Conservation (phyloP, 192 early-diverging fungal species). For the Coemansia sp. region DNA sequence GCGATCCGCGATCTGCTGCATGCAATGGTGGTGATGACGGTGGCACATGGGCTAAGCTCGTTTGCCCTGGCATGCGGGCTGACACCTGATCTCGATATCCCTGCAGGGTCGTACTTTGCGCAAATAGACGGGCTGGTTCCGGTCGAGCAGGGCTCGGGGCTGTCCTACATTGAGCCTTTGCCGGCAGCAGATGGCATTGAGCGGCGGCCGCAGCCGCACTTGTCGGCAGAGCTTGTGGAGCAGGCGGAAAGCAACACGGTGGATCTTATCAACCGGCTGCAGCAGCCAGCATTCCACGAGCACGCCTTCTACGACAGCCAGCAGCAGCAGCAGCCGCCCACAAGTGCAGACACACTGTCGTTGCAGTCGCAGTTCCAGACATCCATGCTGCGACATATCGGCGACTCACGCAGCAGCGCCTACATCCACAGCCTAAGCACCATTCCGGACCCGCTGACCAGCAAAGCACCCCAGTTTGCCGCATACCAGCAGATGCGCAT, state of each 20-base stretch:
- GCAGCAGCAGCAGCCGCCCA: constrained; percentile 8
- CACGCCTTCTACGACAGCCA: not conserved
- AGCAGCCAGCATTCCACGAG: constrained; percentile 12
- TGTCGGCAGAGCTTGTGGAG: constrained; percentile 21
- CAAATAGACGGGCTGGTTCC: constrained; percentile 16
- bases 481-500: constrained; percentile 38
- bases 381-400: constrained; percentile 13
- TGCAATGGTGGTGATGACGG: constrained; percentile 27
- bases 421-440: constrained; percentile 8
- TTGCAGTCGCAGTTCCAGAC: constrained; percentile 5
- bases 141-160: constrained; percentile 16
- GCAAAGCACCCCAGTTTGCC: constrained; percentile 31
- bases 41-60: constrained; percentile 38
- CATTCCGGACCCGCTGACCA: constrained; percentile 24
- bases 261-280: constrained; percentile 23
- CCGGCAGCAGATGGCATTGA: not conserved
- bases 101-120: constrained; percentile 32
- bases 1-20: constrained; percentile 45
- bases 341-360: constrained; percentile 2
- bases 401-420: constrained; percentile 10
- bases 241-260: constrained; percentile 28
- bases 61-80: constrained; percentile 39
- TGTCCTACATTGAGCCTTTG: constrained; percentile 12
- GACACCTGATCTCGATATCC: constrained; percentile 34
- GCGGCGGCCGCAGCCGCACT: constrained; percentile 6